These are phyloP conservation scores for Microbotryum violaceum DNA, from an alignment of 1,284 basidiomycete genomes.

Conservation along the genomic window DNA sequence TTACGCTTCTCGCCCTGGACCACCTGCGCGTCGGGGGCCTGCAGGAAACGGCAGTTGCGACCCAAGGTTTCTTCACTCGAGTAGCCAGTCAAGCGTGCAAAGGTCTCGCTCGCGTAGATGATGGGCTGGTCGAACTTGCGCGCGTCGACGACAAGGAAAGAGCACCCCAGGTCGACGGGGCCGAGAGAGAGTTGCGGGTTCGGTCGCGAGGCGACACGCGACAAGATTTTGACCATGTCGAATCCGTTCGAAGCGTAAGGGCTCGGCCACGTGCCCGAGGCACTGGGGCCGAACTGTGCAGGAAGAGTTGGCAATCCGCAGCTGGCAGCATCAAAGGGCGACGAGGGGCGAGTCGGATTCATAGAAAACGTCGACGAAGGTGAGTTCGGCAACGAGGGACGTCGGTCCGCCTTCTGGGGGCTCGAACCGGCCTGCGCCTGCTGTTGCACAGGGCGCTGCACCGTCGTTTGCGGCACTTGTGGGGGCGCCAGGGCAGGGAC, in stretches of 20 bases:
- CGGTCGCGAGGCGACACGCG: slow-evolving; percentile 64
- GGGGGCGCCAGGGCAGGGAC: not conserved
- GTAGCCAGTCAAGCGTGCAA: slow-evolving; percentile 77
- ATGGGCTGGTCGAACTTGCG: slow-evolving; percentile 72
- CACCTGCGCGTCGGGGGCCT: slow-evolving; percentile 62
- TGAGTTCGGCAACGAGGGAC: not conserved
- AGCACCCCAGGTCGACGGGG: slow-evolving; percentile 82
- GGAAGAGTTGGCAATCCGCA: slow-evolving; percentile 13
- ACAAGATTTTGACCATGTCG: slow-evolving; percentile 73
- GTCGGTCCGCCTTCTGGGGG: no score
- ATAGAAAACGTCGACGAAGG: slow-evolving; percentile 2
- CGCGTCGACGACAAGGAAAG: slow-evolving; percentile 79
- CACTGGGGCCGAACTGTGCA: not conserved
- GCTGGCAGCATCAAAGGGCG: slow-evolving; percentile 9
- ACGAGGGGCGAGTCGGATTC: slow-evolving; percentile 11
- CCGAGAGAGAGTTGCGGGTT: slow-evolving; percentile 71
- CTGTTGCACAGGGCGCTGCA: not conserved
- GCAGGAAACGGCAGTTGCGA: slow-evolving; percentile 45
- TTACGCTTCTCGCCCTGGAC: slow-evolving; percentile 51
- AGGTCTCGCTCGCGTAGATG: slow-evolving; percentile 76
- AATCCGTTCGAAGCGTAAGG: slow-evolving; percentile 82
- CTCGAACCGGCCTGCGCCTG: not conserved
- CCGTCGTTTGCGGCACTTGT: not conserved
- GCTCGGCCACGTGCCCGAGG: slow-evolving; percentile 31
- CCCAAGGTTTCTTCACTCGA: slow-evolving; percentile 44